phyloP scores from a whole-genome alignment of 2,329 filamentous ascomycete genomes.

The Hymenoscyphus fructigenus region DNA sequence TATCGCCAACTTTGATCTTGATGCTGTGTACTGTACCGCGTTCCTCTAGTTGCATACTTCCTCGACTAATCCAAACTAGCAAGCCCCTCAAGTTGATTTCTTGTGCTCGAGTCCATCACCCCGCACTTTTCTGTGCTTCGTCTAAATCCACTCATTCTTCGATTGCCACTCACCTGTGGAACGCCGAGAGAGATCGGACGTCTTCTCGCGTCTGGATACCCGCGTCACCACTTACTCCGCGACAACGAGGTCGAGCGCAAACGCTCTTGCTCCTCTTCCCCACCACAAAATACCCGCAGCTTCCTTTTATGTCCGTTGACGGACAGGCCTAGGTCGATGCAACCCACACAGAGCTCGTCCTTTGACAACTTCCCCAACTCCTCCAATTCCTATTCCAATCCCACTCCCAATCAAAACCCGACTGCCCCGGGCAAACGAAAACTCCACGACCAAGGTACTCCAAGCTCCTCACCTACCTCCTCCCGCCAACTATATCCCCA shows the following conservation, averaged over 20 bases:
- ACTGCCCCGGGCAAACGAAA: constrained; percentile 27
- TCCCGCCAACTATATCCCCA: constrained; percentile 7
- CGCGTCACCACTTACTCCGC: constrained; percentile 1
- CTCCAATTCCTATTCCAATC: constrained; percentile 7
- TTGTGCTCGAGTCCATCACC: background rate
- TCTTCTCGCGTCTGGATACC: background rate
- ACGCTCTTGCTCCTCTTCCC: background rate
- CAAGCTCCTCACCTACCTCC: constrained; percentile 6
- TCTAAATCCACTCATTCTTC: background rate
- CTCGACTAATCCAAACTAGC: background rate
- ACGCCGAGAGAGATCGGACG: background rate
- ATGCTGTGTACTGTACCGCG: background rate
- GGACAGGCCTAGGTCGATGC: constrained; percentile 34
- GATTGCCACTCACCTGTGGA: background rate
- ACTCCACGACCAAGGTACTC: constrained; percentile 18
- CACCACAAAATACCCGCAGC: background rate
- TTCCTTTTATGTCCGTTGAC: constrained; percentile 25
- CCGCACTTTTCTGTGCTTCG: background rate
- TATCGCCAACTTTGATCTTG: background rate
- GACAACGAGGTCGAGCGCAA: background rate
- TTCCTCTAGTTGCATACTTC: background rate
- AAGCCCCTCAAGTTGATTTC: background rate
- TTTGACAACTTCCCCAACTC: constrained; percentile 23
- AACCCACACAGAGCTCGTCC: constrained; percentile 29
- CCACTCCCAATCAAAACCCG: background rate